Evolutionary conservation across 441 rosid species (phyloP).

Genomic region (Hypseocharis bilobata): DNA sequence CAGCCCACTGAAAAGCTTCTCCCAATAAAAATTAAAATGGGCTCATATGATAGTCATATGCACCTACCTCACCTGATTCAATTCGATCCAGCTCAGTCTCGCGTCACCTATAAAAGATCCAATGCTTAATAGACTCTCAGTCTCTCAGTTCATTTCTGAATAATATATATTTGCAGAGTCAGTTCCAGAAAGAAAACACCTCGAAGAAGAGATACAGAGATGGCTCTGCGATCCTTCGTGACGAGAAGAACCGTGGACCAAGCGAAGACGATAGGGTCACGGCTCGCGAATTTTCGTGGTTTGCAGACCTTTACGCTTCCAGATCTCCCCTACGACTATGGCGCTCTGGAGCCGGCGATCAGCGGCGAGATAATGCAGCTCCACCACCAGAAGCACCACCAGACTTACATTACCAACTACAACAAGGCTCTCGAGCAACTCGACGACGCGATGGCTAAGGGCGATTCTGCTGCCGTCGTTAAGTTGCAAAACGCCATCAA

Average conservation of each 20-base stretch:
- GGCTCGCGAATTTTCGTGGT: constrained; percentile 25
- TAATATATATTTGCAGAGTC: not conserved
- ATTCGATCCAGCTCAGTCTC: too few species aligned
- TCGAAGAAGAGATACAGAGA: too few species aligned
- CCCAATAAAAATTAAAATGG: too few species aligned
- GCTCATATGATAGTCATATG: too few species aligned
- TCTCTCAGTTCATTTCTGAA: too few species aligned
- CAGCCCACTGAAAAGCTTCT: too few species aligned
- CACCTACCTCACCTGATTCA: too few species aligned
- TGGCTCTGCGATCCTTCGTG: constrained; percentile 49
- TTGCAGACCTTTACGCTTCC: constrained; percentile 71
- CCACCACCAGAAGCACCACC: constrained; percentile 95
- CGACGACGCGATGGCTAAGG: constrained; percentile 50
- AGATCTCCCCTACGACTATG: constrained; percentile 79
- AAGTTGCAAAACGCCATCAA: constrained; percentile 81
- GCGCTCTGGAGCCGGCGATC: constrained; percentile 74
- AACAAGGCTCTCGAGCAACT: constrained; percentile 82
- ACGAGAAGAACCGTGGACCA: constrained; percentile 29
- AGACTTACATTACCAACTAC: constrained; percentile 70
- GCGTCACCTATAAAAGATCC: too few species aligned
- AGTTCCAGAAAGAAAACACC: not conserved
- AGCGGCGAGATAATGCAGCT: constrained; percentile 87
- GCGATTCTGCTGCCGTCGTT: constrained; percentile 55
- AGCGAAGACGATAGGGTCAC: constrained; percentile 6
- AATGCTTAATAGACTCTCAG: too few species aligned